A percentile compares a stretch with the other conserved stretches of the same genome.
Conservation (phyloP, 108 stramenopile genomes). For the Stephanodiscus triporus region DNA sequence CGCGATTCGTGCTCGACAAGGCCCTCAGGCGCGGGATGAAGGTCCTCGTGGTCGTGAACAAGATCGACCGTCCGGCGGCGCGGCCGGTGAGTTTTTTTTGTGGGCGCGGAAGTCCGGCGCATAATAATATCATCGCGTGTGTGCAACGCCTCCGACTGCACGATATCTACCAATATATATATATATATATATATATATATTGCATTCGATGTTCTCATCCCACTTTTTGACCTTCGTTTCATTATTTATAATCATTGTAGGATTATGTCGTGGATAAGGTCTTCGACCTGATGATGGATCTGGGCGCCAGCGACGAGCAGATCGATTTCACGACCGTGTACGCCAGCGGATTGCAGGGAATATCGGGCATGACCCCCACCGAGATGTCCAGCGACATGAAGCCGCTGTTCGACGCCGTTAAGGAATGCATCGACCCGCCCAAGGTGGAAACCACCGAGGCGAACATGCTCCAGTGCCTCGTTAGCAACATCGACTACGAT, state of each 20-base stretch:
- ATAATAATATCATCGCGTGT: too few species aligned
- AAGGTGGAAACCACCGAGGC: slow-evolving; percentile 61
- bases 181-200: too few species aligned
- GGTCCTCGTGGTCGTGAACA: slow-evolving; percentile 98
- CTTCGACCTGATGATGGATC: slow-evolving; percentile 97
- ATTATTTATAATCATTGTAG: neutral
- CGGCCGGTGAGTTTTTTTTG: slow-evolving; percentile 57
- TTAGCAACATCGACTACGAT: slow-evolving; percentile 98
- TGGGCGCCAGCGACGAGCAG: slow-evolving; percentile 96
- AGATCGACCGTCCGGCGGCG: slow-evolving; percentile 97
- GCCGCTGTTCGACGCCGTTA: slow-evolving; percentile 92
- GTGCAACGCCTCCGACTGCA: too few species aligned
- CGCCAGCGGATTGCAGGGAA: slow-evolving; percentile 93
- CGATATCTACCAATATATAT: too few species aligned
- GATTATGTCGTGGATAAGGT: slow-evolving; percentile 98
- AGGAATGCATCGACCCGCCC: slow-evolving; percentile 75
- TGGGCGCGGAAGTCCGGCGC: too few species aligned
- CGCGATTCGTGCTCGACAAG: slow-evolving; percentile 97
- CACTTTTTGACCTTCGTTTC: too few species aligned
- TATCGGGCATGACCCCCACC: slow-evolving; percentile 85
- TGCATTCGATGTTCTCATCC: too few species aligned
- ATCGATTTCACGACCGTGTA: slow-evolving; percentile 97
- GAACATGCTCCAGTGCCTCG: slow-evolving; percentile 81
- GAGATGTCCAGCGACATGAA: slow-evolving; percentile 84
- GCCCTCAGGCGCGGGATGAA: slow-evolving; percentile 91